Conservation (phyloP, 495 filamentous ascomycete genomes). For the Annulohypoxylon stygium region DNA sequence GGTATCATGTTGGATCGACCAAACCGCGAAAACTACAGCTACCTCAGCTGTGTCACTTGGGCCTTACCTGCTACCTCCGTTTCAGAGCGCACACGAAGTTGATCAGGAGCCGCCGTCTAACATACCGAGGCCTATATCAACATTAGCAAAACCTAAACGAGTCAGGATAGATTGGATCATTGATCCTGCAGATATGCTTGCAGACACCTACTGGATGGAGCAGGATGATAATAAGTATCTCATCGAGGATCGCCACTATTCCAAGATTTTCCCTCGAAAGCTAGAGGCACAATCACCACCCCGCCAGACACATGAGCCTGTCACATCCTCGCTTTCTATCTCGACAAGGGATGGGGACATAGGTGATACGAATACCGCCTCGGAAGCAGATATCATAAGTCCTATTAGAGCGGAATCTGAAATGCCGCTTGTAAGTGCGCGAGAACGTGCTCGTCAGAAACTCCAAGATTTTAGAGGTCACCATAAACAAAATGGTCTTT, state of each 20-base stretch:
- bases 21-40: conserved; percentile 67
- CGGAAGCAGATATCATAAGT: conserved; percentile 44
- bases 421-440: conserved; percentile 47
- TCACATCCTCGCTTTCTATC: conserved; percentile 12
- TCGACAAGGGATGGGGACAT: conserved; percentile 29
- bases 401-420: conserved; percentile 51
- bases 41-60: conserved; percentile 42
- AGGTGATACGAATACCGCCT: conserved; percentile 35
- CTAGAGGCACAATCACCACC: conserved; percentile 38
- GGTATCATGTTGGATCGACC: conserved; percentile 81
- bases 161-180: conserved; percentile 84
- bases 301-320: conserved; percentile 33
- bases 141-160: conserved; percentile 66
- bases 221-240: conserved; percentile 78
- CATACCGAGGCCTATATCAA: conserved; percentile 48
- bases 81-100: conserved; percentile 57
- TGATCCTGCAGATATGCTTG: conserved; percentile 82
- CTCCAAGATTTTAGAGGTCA: conserved; percentile 63
- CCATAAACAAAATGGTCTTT: conserved; percentile 58
- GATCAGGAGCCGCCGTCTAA: conserved; percentile 53
- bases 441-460: conserved; percentile 63
- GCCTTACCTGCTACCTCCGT: conserved; percentile 64
- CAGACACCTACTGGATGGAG: conserved; percentile 88
- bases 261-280: conserved; percentile 71
- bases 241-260: conserved; percentile 79